Evolutionary conservation across 495 filamentous ascomycete genomes (phyloP).

Genomic region (Aspergillus incahuasiensis): DNA sequence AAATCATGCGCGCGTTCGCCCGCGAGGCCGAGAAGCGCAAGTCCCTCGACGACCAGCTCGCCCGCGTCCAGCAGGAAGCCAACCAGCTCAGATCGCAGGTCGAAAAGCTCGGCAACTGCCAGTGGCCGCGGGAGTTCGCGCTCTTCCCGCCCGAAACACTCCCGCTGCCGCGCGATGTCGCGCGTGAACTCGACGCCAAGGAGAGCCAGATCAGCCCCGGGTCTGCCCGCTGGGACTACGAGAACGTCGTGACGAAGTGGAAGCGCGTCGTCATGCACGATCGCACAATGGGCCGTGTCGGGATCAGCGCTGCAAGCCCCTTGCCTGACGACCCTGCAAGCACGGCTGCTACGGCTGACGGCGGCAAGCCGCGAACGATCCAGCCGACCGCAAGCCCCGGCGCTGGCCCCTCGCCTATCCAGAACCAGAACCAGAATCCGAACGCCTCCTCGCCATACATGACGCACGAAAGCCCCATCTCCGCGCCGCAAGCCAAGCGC

Average conservation of each 20-base stretch:
- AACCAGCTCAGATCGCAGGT: conserved; percentile 66
- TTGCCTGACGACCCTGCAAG: conserved; percentile 17
- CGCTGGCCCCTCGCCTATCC: conserved; percentile 24
- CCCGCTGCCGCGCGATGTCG: conserved; percentile 48
- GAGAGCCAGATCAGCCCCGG: conserved; percentile 33
- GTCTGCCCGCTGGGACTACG: conserved; percentile 51
- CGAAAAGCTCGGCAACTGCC: conserved; percentile 60
- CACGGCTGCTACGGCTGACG: conserved; percentile 1
- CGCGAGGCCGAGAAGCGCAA: conserved; percentile 63
- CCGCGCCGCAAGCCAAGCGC: conserved; percentile 35
- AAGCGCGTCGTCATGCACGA: conserved; percentile 50
- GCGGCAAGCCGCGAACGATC: conserved; percentile 21
- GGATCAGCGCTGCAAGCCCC: conserved; percentile 26
- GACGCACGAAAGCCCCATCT: conserved; percentile 20
- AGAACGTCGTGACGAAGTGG: conserved; percentile 54
- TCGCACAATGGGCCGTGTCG: conserved; percentile 41
- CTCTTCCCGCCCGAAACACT: conserved; percentile 60
- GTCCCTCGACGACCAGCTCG: conserved; percentile 56
- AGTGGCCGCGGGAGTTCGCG: conserved; percentile 68
- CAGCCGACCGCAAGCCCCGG: conserved; percentile 35
- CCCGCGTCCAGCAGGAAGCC: conserved; percentile 62
- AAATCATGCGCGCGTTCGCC: conserved; percentile 66
- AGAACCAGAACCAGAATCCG: background rate
- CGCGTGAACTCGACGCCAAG: conserved; percentile 36
- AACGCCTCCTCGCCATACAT: conserved; percentile 28